These are phyloP conservation scores for Rhizopus stolonifer DNA, from an alignment of 371 early-diverging fungal species.

Conservation along the genomic window DNA sequence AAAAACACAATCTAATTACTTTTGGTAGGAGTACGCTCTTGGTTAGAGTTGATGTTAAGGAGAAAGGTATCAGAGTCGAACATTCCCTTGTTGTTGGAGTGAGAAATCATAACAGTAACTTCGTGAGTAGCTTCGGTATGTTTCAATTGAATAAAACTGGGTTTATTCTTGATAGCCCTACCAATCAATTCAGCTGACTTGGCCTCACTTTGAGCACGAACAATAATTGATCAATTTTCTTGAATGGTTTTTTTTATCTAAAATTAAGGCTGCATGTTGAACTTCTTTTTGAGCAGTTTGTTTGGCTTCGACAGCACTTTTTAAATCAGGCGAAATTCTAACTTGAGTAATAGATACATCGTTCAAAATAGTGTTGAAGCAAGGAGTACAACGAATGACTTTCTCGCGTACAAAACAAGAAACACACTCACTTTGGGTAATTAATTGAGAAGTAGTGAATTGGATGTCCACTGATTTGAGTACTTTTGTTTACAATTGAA, in stretches of 20 bases:
- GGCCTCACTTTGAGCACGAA: conserved; percentile 97
- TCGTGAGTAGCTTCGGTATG: conserved; percentile 95
- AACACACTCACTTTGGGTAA: conserved; percentile 97
- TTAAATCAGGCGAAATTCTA: conserved; percentile 94
- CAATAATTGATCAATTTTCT: conserved; percentile 97
- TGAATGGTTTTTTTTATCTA: conserved; percentile 95
- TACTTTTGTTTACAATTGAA: conserved; percentile 98
- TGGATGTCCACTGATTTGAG: conserved; percentile 97
- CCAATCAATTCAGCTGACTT: conserved; percentile 88
- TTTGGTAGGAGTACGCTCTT: conserved; percentile 3
- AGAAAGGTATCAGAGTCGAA: conserved; percentile 89
- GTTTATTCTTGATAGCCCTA: conserved; percentile 94
- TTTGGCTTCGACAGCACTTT: conserved; percentile 96
- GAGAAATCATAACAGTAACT: conserved; percentile 84
- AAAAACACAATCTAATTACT: neutral
- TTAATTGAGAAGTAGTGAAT: conserved; percentile 98
- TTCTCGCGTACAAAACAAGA: conserved; percentile 88
- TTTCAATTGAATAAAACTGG: conserved; percentile 94
- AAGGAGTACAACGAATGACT: conserved; percentile 79
- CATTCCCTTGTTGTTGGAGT: conserved; percentile 86
- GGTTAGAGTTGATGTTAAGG: conserved; percentile 74
- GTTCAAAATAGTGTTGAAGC: conserved; percentile 93
- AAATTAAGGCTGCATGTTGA: conserved; percentile 94
- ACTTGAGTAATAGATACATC: conserved; percentile 98
- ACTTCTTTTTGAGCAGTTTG: conserved; percentile 99